Evolutionary conservation across 225 moss, liverwort and hornwort genomes (phyloP), one percentile per base, ranked within the genome.

Genomic region (Bryum argenteum): DNA sequence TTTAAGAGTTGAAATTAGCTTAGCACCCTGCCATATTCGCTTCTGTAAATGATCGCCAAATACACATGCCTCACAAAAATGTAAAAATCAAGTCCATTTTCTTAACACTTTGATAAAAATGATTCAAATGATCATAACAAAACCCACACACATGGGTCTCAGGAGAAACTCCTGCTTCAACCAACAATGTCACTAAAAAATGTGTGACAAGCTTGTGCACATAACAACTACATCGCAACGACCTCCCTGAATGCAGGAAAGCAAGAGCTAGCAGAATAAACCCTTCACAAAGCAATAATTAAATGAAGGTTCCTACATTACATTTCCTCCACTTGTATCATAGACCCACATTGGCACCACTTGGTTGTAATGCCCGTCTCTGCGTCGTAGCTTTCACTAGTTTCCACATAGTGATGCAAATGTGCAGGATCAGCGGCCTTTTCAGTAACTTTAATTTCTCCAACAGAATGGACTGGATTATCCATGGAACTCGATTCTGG

Each of bases 251-350:
- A 63, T 44, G 41, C 58, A 65, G 47, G 54, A 24, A 33, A 33
- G 33, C 33, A 33, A 33, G 33, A 33, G 33, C 70, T 43, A 54
- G 70, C 37, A 66, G 42, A 62, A 70, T 74, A 18, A 78, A 61
- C 40, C 5, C 42, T 66, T 22, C 21, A 26, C 21, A 10, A 62
- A 42, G 13, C 40, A 19, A 65, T 53, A 33, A n/a, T n/a, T n/a
- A n/a, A 67, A 68, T 69, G 65, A 44, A 14, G 8, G 16, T 75
- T 67, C 68, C 68, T 88, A 95, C 95, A 95, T 95, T 88, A 95
- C 95, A 95, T 95, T 63, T 95, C 90, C 72, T 95, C 95, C 1
- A 95, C 89, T 59, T 84, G 85, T 28, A 90, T 85, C 19, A 78
- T 66, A 24, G 92, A 95, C 5, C 95, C 92, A 79, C 95, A 95